Evolutionary conservation across 108 stramenopile species (phyloP), one percentile per base, ranked within the genome.

Genomic region (Discostella pseudostelligera): DNA sequence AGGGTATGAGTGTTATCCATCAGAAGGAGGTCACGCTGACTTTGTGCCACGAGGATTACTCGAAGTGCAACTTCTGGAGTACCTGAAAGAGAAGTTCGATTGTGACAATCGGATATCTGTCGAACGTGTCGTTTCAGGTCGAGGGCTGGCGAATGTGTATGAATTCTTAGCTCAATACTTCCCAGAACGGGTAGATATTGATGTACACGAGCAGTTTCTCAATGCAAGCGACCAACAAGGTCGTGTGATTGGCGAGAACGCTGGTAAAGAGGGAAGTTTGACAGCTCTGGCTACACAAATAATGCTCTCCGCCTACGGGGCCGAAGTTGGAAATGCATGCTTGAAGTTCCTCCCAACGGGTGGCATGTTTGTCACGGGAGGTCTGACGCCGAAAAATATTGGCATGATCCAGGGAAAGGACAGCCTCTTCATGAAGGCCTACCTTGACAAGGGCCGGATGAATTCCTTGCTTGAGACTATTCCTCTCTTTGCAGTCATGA

Each of bases 11-110:
- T 95, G 94, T 42, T 97, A 81, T 51, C 92, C 98, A 13, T 86
- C 86, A 35, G 98, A 99, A 73, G 98, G 98, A n/a, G 97, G 97
- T 0, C 98, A 99, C 48, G 85, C 87, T 9, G 98, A 97, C 62
- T 96, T 89, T 59, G 87, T 90, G 14, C 96, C 98, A 12, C 79
- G 97, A 39, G 72, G 81, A 7, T 78, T 86, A 25, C 50, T 96
- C 25, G 89, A 95, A 80, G 57, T 84, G 39, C 83, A 96, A 48
- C 59, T 95, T 37, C 65, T 84, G 57, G 48, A 81, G 48, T 87
- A 80, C 68, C 68, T 97, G 14, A 81, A 72, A 56, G 24, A 66
- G 12, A 92, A 90, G 59, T 95, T 89, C 65, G 22, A 36, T 1
- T 39, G 69, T 29, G 63, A 68, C 39, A 61, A 83, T 51, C 93